phyloP scores from a whole-genome alignment of 1,284 basidiomycete species.

The Takashimella tepidaria region DNA sequence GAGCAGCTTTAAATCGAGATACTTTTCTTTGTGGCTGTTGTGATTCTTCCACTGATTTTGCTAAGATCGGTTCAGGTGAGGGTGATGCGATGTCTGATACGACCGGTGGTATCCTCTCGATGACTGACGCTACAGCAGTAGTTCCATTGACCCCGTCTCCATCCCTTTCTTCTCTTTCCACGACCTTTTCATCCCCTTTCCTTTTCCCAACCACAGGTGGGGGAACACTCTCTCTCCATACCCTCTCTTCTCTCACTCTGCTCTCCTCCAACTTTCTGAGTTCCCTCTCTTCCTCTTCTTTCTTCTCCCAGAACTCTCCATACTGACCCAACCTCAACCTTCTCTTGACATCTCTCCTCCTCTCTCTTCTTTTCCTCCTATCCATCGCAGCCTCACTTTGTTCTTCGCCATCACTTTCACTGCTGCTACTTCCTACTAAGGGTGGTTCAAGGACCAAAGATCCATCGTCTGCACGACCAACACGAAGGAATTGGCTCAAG shows the following conservation, averaged over 20 bases:
- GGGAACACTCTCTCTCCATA: slow-evolving; percentile 3
- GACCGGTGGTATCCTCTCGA: neutral
- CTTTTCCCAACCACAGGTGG: slow-evolving; percentile 7
- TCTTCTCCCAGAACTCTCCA: slow-evolving; percentile 10
- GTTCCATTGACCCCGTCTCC: neutral
- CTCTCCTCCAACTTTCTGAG: slow-evolving; percentile 5
- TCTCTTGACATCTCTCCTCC: slow-evolving; percentile 7
- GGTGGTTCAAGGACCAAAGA: slow-evolving; percentile 42
- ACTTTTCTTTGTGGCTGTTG: slow-evolving; percentile 30
- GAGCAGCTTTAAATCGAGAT: slow-evolving; percentile 40
- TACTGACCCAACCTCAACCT: neutral
- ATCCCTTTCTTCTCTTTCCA: slow-evolving; percentile 1
- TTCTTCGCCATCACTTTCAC: slow-evolving; percentile 27
- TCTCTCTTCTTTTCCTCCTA: slow-evolving; percentile 6
- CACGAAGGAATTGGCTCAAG: slow-evolving; percentile 37
- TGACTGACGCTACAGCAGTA: neutral
- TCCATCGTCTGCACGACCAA: slow-evolving; percentile 45
- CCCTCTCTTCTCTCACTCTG: slow-evolving; percentile 9
- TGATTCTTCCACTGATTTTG: neutral
- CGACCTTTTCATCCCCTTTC: slow-evolving; percentile 3
- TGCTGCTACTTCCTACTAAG: slow-evolving; percentile 6
- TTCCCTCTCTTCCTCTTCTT: slow-evolving; percentile 11
- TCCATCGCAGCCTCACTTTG: slow-evolving; percentile 26
- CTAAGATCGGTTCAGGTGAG: no score
- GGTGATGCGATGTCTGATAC: neutral